phyloP scores from a whole-genome alignment of 2,329 filamentous ascomycete genomes.

The Ophiosphaerella narmari region DNA sequence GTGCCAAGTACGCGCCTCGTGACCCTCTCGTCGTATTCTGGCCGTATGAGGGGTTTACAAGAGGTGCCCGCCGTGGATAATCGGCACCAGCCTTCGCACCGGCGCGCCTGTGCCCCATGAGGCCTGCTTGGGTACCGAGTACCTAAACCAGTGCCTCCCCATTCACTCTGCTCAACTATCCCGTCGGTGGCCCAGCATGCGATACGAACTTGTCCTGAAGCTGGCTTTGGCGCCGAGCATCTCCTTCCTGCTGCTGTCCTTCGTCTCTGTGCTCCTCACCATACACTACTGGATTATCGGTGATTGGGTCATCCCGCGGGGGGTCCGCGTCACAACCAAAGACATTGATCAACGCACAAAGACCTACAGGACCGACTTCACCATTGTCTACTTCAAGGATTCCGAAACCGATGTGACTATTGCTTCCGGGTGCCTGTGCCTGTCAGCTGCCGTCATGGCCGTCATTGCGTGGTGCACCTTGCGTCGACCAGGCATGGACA shows the following conservation, averaged over 20 bases:
- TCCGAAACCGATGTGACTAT: slow-evolving; percentile 33
- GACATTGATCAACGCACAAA: slow-evolving; percentile 22
- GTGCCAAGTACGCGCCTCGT: slow-evolving; percentile 8
- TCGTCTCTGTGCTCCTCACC: slow-evolving; percentile 34
- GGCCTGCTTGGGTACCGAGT: too few relatives aligned
- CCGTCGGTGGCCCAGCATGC: slow-evolving; percentile 16
- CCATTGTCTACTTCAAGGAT: slow-evolving; percentile 32
- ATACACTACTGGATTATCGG: slow-evolving; percentile 37
- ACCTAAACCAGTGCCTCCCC: too few relatives aligned
- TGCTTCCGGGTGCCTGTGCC: slow-evolving; percentile 29
- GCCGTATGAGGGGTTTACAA: slow-evolving; percentile 3
- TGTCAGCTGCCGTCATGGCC: slow-evolving; percentile 27
- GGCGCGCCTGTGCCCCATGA: too few relatives aligned
- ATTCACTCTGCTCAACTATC: not conserved
- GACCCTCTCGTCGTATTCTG: slow-evolving; percentile 5
- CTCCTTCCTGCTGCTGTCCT: slow-evolving; percentile 32
- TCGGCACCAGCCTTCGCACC: too few relatives aligned
- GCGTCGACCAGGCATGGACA: slow-evolving; percentile 29
- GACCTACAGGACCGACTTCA: slow-evolving; percentile 24
- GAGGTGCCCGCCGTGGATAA: slow-evolving; percentile 1
- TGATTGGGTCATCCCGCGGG: slow-evolving; percentile 32
- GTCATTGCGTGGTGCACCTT: slow-evolving; percentile 32
- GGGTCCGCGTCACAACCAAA: slow-evolving; percentile 19
- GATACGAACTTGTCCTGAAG: slow-evolving; percentile 26
- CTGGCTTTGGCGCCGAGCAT: slow-evolving; percentile 28